Conservation (phyloP, 345 rosid genomes). For the Trapa incisa region DNA sequence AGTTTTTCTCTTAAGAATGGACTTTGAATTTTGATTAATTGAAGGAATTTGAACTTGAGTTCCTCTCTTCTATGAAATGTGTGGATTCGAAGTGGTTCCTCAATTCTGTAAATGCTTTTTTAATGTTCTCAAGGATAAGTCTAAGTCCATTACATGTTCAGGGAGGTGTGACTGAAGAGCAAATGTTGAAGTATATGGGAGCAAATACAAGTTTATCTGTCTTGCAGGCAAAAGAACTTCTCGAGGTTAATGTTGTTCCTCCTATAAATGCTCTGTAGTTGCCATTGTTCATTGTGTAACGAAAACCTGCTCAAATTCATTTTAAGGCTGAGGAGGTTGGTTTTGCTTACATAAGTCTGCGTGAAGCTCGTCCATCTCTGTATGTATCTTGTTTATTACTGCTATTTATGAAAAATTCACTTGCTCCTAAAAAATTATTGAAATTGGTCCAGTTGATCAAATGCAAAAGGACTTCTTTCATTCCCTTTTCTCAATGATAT, state of each 20-base stretch:
- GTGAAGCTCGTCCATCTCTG: conserved; percentile 87
- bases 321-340: conserved; percentile 77
- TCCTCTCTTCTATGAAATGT: not conserved
- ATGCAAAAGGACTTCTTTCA: not conserved
- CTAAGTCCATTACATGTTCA: conserved; percentile 14
- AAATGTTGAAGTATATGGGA: conserved; percentile 93
- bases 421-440: no score
- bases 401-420: not conserved
- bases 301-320: conserved; percentile 7
- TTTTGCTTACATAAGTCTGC: conserved; percentile 81
- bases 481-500: not conserved
- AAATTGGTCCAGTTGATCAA: not conserved
- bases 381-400: conserved; percentile 22
- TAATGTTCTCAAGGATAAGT: not conserved
- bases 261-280: not conserved
- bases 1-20: not conserved
- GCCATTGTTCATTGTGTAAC: conserved; percentile 1
- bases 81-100: not conserved
- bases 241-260: conserved; percentile 51
- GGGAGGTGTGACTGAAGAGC: conserved; percentile 96
- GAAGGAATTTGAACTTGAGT: not conserved
- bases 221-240: conserved; percentile 62
- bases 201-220: conserved; percentile 66
- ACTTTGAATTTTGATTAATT: not conserved
- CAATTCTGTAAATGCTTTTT: not conserved